Evolutionary conservation across 208 protist species (phyloP), one percentile per base, ranked within the genome.

Genomic region (Crithidia bombi): DNA sequence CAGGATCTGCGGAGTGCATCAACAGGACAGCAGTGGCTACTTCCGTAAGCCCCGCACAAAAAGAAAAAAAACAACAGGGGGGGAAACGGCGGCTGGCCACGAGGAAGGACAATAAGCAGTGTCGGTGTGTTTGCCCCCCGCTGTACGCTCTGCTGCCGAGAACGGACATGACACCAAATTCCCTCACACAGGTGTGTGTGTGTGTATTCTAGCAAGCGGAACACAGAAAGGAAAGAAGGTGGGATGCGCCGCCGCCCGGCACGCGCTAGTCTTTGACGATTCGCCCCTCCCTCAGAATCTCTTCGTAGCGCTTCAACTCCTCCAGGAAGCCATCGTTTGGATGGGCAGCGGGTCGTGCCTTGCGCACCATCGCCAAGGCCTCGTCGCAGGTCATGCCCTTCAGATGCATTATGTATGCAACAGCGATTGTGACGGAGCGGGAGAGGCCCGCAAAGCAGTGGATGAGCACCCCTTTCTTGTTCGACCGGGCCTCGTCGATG

Each of bases 391-490:
- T 86, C 66, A 90, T 82, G 10, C 74, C 47, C 30, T 89, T 75
- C 4, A 76, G 65, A 23, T 84, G 83, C 90, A 97, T 97, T 6
- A 97, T 58, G 71, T 97, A 97, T 15, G 92, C 92, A 3, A 79
- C 86, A 0, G 83, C 86, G 19, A 96, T 77, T 7, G 90, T 87
- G 23, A 90, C 92, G 17, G 92, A 97, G 11, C 92, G 87, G 5
- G 90, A 96, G n/a, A 97, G 64, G 12, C 92, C 92, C 1, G 90
- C 92, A 62, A 97, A 97, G 73, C 92, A 97, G 74, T 97, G 92
- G 25, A 97, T 83, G 19, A 97, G 79, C 38, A 97, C 75, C 15
- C 83, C 87, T 39, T 89, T 88, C 49, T 81, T 75, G 19, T 69
- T 61, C 5, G 74, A 66, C 1, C 78, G 68, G 7, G 89, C 92